Base-by-base conservation (phyloP, 805 yeast species). In the Candida ficus region DNA sequence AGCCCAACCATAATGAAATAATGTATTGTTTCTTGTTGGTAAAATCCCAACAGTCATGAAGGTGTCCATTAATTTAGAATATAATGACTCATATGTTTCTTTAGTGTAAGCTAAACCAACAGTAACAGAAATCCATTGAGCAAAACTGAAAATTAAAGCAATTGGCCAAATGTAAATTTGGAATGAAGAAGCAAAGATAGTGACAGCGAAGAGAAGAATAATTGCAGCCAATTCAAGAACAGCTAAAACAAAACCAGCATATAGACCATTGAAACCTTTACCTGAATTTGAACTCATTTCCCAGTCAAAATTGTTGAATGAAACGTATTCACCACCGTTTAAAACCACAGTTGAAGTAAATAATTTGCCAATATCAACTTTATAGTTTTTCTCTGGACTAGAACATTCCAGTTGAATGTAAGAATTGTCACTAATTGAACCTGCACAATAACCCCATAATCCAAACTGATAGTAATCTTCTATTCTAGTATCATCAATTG, bases 381-480 rank as follows among this genome's bases (percentile, higher is more conserved):
- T n/a, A 35, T 35, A 35, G 9, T 17, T 26, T 35, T 28, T 8
- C 10, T 18, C n/a, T 5, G 32, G 13, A 10, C 19, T 13, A 5
- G 20, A 18, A 26, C 38, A 35, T 4, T 9, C n/a, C 13, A 28
- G 13, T 19, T 35, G 19, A 19, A 35, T 18, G n/a, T 28, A 35
- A 35, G 18, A n/a, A n/a, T n/a, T 18, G 12, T 26, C 19, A 8
- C 14, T 26, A 9, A 35, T 12, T 7, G 22, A 14, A 7, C 38
- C 38, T 13, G 38, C 27, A 19, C 38, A 35, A 21, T 27, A 35
- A 28, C 38, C 38, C 38, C 38, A 35, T 20, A 35, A 26, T n/a
- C 38, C 38, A 21, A 20, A 35, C 13, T 32, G 27, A 14, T 35
- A 35, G 19, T 28, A 17, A 14, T 35, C 38, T 13, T 35, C 20